Percentiles rank a stretch among this genome's conserved stretches.
phyloP scores from a whole-genome alignment of 257 asterid genomes.

The Solanum commersonii region DNA sequence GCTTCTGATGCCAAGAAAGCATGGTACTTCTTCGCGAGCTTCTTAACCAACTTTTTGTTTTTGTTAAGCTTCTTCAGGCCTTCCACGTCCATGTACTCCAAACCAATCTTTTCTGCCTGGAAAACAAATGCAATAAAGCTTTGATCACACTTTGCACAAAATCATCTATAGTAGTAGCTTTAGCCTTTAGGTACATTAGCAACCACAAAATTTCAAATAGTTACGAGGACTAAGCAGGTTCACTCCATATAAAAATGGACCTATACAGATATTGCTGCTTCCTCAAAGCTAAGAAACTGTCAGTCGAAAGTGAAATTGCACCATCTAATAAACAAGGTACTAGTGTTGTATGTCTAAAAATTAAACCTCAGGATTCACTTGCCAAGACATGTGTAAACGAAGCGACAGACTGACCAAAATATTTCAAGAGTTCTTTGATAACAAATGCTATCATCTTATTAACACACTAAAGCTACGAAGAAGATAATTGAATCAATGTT shows the following conservation, averaged over 20 bases:
- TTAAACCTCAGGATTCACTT: neutral
- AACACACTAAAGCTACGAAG: neutral
- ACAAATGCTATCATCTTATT: neutral
- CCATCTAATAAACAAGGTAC: neutral
- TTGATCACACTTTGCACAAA: neutral
- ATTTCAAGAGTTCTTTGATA: neutral
- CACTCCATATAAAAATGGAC: neutral
- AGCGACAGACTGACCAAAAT: neutral
- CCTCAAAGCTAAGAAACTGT: neutral
- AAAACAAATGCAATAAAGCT: neutral
- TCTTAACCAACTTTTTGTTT: neutral
- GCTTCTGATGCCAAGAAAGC: slow-evolving; percentile 2
- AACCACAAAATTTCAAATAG: neutral
- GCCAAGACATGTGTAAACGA: neutral
- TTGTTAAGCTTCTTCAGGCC: neutral
- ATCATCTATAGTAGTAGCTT: neutral
- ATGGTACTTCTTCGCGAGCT: neutral
- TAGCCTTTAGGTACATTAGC: neutral
- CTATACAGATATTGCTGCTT: neutral
- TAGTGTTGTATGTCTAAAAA: too few relatives aligned
- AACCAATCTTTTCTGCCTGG: neutral
- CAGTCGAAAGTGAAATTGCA: neutral
- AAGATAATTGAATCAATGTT: neutral
- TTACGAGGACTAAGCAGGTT: neutral
- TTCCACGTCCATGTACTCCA: neutral